Evolutionary conservation across 2,329 filamentous ascomycete genomes (phyloP).

Genomic region (Paramyrothecium roridum): DNA sequence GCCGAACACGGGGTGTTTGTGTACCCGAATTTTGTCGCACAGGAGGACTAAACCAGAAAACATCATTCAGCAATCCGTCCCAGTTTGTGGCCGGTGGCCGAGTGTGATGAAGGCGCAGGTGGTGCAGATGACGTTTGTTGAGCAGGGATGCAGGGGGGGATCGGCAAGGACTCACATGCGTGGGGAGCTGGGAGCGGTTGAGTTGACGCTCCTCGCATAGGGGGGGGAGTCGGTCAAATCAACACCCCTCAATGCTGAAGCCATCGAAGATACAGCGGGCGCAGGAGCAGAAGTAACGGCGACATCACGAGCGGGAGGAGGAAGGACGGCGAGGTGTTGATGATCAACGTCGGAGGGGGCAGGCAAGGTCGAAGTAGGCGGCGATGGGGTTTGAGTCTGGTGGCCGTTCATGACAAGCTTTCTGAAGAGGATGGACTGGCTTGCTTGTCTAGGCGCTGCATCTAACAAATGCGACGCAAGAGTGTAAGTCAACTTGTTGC

Average conservation of each 20-base stretch:
- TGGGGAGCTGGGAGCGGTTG: slow-evolving; percentile 56
- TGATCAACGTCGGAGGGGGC: slow-evolving; percentile 17
- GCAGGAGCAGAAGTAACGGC: slow-evolving; percentile 22
- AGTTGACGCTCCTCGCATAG: slow-evolving; percentile 53
- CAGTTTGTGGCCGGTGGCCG: slow-evolving; percentile 9
- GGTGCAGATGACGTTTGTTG: slow-evolving; percentile 14
- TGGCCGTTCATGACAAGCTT: slow-evolving; percentile 45
- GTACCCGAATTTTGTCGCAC: slow-evolving; percentile 70
- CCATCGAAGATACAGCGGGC: slow-evolving; percentile 27
- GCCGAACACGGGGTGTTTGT: slow-evolving; percentile 72
- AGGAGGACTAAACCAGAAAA: slow-evolving; percentile 50
- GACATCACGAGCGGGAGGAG: slow-evolving; percentile 30
- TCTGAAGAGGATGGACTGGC: slow-evolving; percentile 34
- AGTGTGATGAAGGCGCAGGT: slow-evolving; percentile 9
- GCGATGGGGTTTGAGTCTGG: slow-evolving; percentile 27
- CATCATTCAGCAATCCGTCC: not conserved
- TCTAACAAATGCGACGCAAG: slow-evolving; percentile 12
- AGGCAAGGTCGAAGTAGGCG: slow-evolving; percentile 23
- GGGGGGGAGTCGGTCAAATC: slow-evolving; percentile 51
- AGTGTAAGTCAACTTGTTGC: not conserved
- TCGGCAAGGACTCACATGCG: slow-evolving; percentile 46
- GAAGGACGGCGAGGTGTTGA: slow-evolving; percentile 27
- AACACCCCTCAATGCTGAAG: slow-evolving; percentile 37
- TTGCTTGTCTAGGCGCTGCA: slow-evolving; percentile 31
- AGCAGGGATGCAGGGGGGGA: slow-evolving; percentile 8